phyloP scores from a whole-genome alignment of 805 yeast species.

The Candida oleophila region DNA sequence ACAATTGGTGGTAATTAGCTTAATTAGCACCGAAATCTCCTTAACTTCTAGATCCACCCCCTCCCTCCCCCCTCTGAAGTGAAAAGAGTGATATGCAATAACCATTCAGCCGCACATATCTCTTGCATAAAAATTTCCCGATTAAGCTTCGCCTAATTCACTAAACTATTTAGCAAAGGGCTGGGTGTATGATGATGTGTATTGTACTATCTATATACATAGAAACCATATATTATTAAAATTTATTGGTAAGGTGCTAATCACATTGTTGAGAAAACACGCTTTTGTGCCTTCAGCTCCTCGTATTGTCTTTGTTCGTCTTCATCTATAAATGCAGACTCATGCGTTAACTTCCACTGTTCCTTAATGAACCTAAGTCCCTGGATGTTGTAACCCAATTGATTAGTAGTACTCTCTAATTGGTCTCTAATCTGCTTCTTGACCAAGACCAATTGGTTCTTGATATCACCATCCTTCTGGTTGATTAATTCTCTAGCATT shows the following conservation, averaged over 20 bases:
- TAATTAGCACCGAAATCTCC: too few species aligned
- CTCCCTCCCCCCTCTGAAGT: too few species aligned
- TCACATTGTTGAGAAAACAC: conserved; percentile 62
- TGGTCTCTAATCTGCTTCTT: conserved; percentile 59
- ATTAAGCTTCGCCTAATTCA: neutral
- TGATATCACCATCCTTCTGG: conserved; percentile 62
- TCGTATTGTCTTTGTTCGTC: conserved; percentile 53
- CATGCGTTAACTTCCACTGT: conserved; percentile 80
- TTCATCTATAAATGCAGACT: conserved; percentile 70
- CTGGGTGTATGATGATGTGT: too few species aligned
- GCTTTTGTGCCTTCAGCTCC: conserved; percentile 62
- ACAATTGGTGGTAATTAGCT: too few species aligned
- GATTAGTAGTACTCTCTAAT: conserved; percentile 50
- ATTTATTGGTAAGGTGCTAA: neutral
- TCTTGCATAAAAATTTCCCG: neutral
- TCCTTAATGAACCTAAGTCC: conserved; percentile 73
- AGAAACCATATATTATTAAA: too few species aligned
- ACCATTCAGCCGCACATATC: neutral
- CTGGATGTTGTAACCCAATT: conserved; percentile 80
- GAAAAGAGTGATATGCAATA: neutral
- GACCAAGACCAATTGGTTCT: conserved; percentile 62
- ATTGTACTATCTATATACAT: too few species aligned
- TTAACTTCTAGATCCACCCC: too few species aligned
- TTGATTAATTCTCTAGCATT: conserved; percentile 78
- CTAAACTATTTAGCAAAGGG: neutral